Evolutionary conservation across 768 basidiomycete species (phyloP).

Genomic region (Xerocomellus dryophilus): DNA sequence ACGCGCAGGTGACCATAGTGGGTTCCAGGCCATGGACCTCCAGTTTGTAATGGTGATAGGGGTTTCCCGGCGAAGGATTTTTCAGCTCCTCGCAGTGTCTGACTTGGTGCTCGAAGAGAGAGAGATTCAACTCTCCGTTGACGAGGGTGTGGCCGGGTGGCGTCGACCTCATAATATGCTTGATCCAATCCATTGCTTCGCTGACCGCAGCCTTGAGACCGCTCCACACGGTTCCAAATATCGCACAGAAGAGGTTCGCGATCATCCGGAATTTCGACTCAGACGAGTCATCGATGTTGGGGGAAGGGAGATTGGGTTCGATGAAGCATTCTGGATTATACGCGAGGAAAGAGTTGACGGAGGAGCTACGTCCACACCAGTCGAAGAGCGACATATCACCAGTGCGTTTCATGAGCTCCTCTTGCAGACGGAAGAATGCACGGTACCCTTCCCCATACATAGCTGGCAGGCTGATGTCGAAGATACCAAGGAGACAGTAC

Average conservation of each 20-base stretch:
- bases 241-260: slow-evolving; percentile 4
- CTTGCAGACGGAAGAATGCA: slow-evolving; percentile 30
- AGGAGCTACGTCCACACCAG: slow-evolving; percentile 22
- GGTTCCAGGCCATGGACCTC: slow-evolving; percentile 8
- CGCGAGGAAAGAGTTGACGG: slow-evolving; percentile 25
- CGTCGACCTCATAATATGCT: slow-evolving; percentile 2
- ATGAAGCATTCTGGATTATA: slow-evolving; percentile 16
- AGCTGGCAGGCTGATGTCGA: slow-evolving; percentile 27
- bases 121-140: slow-evolving; percentile 24
- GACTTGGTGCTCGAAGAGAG: slow-evolving; percentile 23
- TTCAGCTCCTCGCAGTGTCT: slow-evolving; percentile 3
- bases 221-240: slow-evolving; percentile 9
- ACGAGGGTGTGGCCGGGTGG: slow-evolving; percentile 20
- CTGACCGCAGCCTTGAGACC: slow-evolving; percentile 3
- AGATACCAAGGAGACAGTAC: slow-evolving; percentile 31
- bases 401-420: slow-evolving; percentile 29
- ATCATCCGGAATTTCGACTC: slow-evolving; percentile 15
- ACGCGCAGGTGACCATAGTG: slow-evolving; percentile 8
- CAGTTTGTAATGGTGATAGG: slow-evolving; percentile 11
- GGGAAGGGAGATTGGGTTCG: neutral
- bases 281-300: slow-evolving; percentile 2
- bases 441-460: slow-evolving; percentile 28
- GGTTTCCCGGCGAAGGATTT: neutral
- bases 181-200: slow-evolving; percentile 1
- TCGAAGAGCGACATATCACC: slow-evolving; percentile 24